Evolutionary conservation across 306 rosid species (phyloP), one percentile per base, ranked within the genome.

Genomic region (Glycyrrhiza uralensis): DNA sequence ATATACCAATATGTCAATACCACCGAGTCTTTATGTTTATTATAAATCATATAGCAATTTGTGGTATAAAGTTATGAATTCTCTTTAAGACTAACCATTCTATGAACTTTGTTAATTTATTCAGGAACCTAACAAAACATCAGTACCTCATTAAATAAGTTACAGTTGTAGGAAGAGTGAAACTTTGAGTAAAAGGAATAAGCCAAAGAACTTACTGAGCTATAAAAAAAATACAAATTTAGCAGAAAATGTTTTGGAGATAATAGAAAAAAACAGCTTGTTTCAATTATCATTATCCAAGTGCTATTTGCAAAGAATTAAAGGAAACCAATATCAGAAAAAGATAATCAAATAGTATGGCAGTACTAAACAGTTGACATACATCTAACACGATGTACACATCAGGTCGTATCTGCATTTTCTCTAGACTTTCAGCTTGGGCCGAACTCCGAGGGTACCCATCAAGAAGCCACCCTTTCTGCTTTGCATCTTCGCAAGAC

Each of bases 391-490:
- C 76, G 14, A 94, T 67, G 83, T 85, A 94, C 66, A 89, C 54
- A 80, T 91, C 96, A 14, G 97, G 97, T 38, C 86, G 81, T 44
- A 94, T 94, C 80, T 89, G 86, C 85, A 80, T 44, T 66, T 84
- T 72, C 77, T 91, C 92, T 72, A 94, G 76, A 78, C 91, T 85
- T 79, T 89, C 86, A 5, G 97, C 95, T 82, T 94, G 98, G 18
- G 68, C 17, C 23, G 68, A 70, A 66, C 87, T 94, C 81, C 98
- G 82, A 23, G 98, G 97, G 81, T 83, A 94, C 22, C 98, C 98
- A 74, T 94, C 98, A 67, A 94, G 88, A 87, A 94, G 98, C 98
- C 98, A 94, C 69, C 98, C 98, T 10, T 75, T 94, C 76, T 82
- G 82, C 66, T 83, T 86, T 46, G 83, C 91, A 60, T 91, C 98